Base-by-base conservation (phyloP, 192 early-diverging fungal genomes). In the Fimicolochytrium jonesii region DNA sequence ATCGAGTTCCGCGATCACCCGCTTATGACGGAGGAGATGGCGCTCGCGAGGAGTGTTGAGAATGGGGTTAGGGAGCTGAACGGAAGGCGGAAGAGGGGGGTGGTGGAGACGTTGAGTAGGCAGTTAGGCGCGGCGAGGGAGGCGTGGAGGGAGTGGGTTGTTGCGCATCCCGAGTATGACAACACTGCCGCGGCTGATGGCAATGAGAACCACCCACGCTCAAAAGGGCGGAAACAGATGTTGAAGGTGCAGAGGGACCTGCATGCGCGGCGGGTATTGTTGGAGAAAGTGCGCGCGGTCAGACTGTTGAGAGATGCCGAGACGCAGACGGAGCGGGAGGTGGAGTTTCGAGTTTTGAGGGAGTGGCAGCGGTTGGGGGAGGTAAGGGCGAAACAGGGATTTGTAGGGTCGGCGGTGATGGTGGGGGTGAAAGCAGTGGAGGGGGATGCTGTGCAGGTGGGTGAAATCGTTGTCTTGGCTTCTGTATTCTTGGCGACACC, bases 311-410 rank as follows among this genome's bases (percentile, higher is more conserved):
- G 79, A 36, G 72, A 79, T 56, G 45, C 76, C 7, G 80, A 82
- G 49, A 58, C 64, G 4, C 71, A 82, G 31, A 72, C 59, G 36
- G 67, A 79, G 56, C 67, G 72, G 22, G 45, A 70, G 25, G 58
- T 79, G 17, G 74, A 82, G 49, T 82, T 68, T 49, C 61, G 68
- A 49, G 75, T 82, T 39, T 49, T 79, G 1, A 50, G 77, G 62
- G 61, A 41, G 17, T 82, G 80, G 80, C 67, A 77, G 10, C 61
- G 59, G 15, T 52, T 82, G 33, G 74, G 75, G 53, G 39, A 58
- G 13, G n/a, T 67, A 23, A 57, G 80, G 9, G 51, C 59, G 32
- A 35, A 41, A n/a, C 42, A 64, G 4, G 57, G 61, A 13, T 64
- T 70, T n/a, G 39, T 54, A 3, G 54, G 23, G 5, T 31, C 42